Base-by-base conservation (phyloP, 1,284 basidiomycete species). In the Trichosporon sp. region DNA sequence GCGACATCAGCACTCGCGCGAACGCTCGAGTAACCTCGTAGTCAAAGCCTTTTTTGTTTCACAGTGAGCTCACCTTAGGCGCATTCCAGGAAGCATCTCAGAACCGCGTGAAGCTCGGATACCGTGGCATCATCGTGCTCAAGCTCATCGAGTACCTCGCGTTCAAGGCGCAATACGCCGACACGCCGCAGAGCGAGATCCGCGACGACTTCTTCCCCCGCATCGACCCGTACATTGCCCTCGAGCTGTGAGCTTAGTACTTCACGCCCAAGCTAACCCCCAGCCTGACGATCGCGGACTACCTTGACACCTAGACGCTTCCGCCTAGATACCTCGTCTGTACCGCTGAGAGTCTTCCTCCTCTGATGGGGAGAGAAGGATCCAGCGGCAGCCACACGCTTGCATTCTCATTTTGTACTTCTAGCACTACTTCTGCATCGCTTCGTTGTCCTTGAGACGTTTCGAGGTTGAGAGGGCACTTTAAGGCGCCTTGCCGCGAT, bases 131-230 rank as follows among this genome's bases (percentile, higher is more conserved):
- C 66, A 85, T 88, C 35, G 80, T 88, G 19, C 85, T 86, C 74
- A 88, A 88, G 76, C 86, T 88, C 6, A 84, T 87, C 72, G 88
- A 88, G 75, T 88, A 88, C 75, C 84, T 88, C 2, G 80, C 86
- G 40, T 88, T 86, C 82, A 87, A 87, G 76, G 81, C 85, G 4
- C 83, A 85, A 72, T 88, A 86, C 74, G 75, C 77, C 26, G 80
- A 85, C 37, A 80, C 84, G 26, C 80, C 80, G 48, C 74, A 80
- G 10, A 82, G 83, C 37, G 84, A 85, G 48, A 85, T 86, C 67
- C 81, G 85, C 32, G 87, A 88, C 63, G 87, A 88, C 72, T 88
- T 88, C 74, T 79, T 84, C 71, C 84, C 85, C 40, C 78, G 87
- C 26, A 87, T 88, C 69, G 86, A 86, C 51, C 87, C 87, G 1